Evolutionary conservation across 2,329 filamentous ascomycete genomes (phyloP).

Genomic region (Paecilomyces fulvus): DNA sequence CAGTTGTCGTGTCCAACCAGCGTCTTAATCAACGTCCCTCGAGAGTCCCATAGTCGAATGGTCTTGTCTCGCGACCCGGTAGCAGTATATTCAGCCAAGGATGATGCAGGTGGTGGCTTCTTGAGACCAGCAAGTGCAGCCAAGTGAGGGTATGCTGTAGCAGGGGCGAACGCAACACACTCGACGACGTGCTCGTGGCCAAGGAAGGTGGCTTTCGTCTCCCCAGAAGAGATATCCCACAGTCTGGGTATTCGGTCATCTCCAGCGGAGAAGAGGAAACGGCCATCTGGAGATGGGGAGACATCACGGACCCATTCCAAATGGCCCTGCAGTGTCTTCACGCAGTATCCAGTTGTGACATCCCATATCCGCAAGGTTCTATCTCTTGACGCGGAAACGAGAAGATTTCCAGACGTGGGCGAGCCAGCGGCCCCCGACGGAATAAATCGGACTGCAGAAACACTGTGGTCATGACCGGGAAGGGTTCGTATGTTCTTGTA

Average conservation of each 20-base stretch:
- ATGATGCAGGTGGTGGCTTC: slow-evolving; percentile 65
- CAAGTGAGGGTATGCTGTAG: slow-evolving; percentile 67
- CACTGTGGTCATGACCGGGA: slow-evolving; percentile 84
- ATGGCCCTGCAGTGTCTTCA: slow-evolving; percentile 82
- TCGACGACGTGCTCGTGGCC: slow-evolving; percentile 82
- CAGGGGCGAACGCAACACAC: slow-evolving; percentile 79
- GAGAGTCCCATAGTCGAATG: slow-evolving; percentile 79
- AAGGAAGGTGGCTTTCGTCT: slow-evolving; percentile 69
- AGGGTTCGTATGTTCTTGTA: slow-evolving; percentile 94
- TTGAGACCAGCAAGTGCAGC: slow-evolving; percentile 72
- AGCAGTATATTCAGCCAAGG: slow-evolving; percentile 77
- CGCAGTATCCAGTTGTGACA: slow-evolving; percentile 82
- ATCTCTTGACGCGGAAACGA: slow-evolving; percentile 80
- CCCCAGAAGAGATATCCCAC: slow-evolving; percentile 72
- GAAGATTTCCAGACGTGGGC: slow-evolving; percentile 70
- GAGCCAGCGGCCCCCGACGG: slow-evolving; percentile 72
- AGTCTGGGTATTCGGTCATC: slow-evolving; percentile 73
- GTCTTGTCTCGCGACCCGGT: slow-evolving; percentile 86
- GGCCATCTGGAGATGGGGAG: slow-evolving; percentile 70
- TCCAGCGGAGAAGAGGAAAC: slow-evolving; percentile 72
- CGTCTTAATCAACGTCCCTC: slow-evolving; percentile 76
- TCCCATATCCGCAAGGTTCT: slow-evolving; percentile 85
- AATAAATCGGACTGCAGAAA: slow-evolving; percentile 81
- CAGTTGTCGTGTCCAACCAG: slow-evolving; percentile 88
- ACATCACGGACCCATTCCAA: slow-evolving; percentile 88